Evolutionary conservation across 768 basidiomycete species (phyloP).

Genomic region (Boletus vermiculosoides): DNA sequence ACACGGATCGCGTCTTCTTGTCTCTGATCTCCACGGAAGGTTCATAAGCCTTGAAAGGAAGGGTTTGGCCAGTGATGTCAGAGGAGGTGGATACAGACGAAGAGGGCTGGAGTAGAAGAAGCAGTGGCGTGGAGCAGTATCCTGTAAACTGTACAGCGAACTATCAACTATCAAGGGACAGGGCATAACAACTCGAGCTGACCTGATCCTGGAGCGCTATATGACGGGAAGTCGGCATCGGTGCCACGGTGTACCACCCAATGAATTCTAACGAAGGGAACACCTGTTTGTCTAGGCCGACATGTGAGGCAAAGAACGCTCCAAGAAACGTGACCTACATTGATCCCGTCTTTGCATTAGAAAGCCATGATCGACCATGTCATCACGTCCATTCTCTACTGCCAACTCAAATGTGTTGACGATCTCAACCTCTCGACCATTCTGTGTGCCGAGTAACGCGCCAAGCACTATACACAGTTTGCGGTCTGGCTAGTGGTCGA

Average conservation of each 20-base stretch:
- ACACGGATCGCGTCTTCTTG: constrained; percentile 71
- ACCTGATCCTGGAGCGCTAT: constrained; percentile 87
- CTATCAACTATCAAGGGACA: neutral
- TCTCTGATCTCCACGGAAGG: constrained; percentile 84
- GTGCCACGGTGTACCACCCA: constrained; percentile 93
- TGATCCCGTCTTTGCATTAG: constrained; percentile 82
- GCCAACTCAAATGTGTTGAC: constrained; percentile 95
- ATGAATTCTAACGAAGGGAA: constrained; percentile 97
- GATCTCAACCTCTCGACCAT: constrained; percentile 93
- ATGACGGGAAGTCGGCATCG: constrained; percentile 70
- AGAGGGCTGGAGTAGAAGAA: constrained; percentile 71
- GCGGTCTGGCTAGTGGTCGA: neutral
- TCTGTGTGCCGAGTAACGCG: constrained; percentile 90
- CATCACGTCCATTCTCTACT: constrained; percentile 49
- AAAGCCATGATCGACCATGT: constrained; percentile 77
- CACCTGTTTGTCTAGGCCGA: constrained; percentile 84
- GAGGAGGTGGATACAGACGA: constrained; percentile 43
- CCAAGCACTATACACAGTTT: constrained; percentile 68
- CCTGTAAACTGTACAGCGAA: constrained; percentile 60
- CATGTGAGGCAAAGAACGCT: constrained; percentile 5
- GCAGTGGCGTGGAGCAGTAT: constrained; percentile 86
- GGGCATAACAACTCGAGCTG: constrained; percentile 1
- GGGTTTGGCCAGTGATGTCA: constrained; percentile 62
- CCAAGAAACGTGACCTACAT: constrained; percentile 47
- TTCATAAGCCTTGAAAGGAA: constrained; percentile 94